These are phyloP conservation scores for Phytopythium vexans DNA, from an alignment of 352 stramenopile genomes.

Conservation along the genomic window DNA sequence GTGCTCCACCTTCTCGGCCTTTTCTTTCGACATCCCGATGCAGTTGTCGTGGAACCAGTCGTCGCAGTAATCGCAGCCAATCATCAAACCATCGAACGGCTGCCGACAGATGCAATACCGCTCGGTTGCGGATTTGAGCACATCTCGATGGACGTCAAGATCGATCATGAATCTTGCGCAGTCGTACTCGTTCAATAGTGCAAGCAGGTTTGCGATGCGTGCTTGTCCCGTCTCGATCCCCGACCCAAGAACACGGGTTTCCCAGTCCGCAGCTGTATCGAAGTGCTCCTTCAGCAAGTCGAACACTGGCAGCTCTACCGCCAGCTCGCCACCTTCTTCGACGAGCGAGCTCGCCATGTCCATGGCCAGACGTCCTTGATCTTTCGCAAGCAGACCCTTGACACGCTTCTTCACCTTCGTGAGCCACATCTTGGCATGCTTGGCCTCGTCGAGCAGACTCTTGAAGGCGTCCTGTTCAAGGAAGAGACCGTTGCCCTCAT, in stretches of 20 bases:
- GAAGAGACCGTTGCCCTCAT: slow-evolving; percentile 51
- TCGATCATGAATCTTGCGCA: slow-evolving; percentile 75
- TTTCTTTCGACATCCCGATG: slow-evolving; percentile 90
- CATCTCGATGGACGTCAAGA: slow-evolving; percentile 84
- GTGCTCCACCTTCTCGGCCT: slow-evolving; percentile 94
- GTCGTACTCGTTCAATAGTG: slow-evolving; percentile 80
- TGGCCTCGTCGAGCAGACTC: slow-evolving; percentile 76
- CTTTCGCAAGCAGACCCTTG: slow-evolving; percentile 67
- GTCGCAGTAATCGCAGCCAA: slow-evolving; percentile 85
- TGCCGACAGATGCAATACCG: slow-evolving; percentile 89
- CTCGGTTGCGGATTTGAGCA: slow-evolving; percentile 91
- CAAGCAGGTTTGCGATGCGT: slow-evolving; percentile 62
- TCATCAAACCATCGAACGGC: slow-evolving; percentile 90
- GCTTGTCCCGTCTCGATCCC: slow-evolving; percentile 80
- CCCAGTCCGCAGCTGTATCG: slow-evolving; percentile 76
- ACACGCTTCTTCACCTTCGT: slow-evolving; percentile 83
- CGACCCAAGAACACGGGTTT: slow-evolving; percentile 66
- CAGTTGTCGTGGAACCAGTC: slow-evolving; percentile 91
- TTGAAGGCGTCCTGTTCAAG: slow-evolving; percentile 79
- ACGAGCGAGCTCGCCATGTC: slow-evolving; percentile 58
- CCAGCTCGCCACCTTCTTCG: slow-evolving; percentile 77
- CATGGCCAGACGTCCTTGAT: slow-evolving; percentile 62
- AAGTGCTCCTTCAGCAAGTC: slow-evolving; percentile 80
- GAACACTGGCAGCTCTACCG: slow-evolving; percentile 70
- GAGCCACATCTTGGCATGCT: slow-evolving; percentile 78